Conservation (phyloP, 208 protist genomes). For the Trichomonas vaginalis region DNA sequence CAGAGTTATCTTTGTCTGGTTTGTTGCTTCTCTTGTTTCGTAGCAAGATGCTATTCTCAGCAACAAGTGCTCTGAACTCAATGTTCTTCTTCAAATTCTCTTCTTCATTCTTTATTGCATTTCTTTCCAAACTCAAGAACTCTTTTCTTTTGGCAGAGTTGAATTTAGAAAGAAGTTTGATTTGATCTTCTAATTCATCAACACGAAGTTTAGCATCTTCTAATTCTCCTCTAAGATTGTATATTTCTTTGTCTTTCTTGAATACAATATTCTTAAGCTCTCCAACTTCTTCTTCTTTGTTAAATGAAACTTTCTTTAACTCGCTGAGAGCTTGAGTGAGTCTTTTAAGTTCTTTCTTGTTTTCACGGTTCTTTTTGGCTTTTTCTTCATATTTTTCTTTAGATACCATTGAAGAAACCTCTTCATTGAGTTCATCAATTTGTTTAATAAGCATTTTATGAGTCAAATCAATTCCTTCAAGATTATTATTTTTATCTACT, state of each 20-base stretch:
- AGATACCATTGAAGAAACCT: not conserved
- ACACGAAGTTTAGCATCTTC: not conserved
- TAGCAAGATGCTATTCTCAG: not conserved
- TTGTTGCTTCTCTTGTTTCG: not conserved
- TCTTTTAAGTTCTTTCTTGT: not conserved
- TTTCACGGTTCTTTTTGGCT: not conserved
- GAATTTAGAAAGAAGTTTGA: not conserved
- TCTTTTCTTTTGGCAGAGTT: not conserved
- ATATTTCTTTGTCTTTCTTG: not conserved
- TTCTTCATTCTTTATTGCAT: not conserved
- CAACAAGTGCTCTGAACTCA: not conserved
- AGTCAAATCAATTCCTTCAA: too few relatives aligned
- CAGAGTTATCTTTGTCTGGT: not conserved
- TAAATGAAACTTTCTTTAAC: not conserved
- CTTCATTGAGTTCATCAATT: not conserved
- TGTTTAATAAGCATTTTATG: not conserved
- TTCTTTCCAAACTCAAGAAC: not conserved
- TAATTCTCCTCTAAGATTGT: not conserved
- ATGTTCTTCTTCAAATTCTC: not conserved
- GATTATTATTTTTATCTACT: too few relatives aligned
- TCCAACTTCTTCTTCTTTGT: not conserved
- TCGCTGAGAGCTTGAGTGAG: not conserved
- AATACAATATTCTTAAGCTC: not conserved
- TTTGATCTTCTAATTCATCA: not conserved
- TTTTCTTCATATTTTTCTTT: not conserved